Base-by-base conservation (phyloP, 2,329 filamentous ascomycete species). In the Fusarium illudens region DNA sequence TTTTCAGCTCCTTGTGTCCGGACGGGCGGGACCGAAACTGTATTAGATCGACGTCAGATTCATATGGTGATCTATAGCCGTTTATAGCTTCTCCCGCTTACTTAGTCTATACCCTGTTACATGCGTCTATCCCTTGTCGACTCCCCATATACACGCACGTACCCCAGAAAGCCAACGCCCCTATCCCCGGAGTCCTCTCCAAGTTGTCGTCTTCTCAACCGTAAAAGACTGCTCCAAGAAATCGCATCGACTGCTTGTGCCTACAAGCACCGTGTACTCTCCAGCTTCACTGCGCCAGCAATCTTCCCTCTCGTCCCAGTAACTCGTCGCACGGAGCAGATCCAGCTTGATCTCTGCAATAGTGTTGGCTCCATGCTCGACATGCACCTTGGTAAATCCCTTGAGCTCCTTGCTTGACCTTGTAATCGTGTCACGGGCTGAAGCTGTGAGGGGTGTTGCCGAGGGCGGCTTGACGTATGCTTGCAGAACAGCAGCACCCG, bases 361-460 rank as follows among this genome's bases (percentile, higher is more conserved):
- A 34, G 71, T 73, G 52, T 73, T 77, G 49, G 79, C 76, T 3
- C 79, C 78, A 0, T 79, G 70, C 33, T 79, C 71, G 12, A 83
- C 67, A 22, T 75, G 71, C 10, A 81, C 78, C 60, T 83, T 84
- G 19, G 76, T 66, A 58, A 84, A 84, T 4, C 79, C 81, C 51
- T 82, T 81, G 19, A 84, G 71, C 61, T 83, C 81, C 69, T 81
- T 81, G 27, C 67, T 64, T 6, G 82, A 79, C 10, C 82, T 77
- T 0, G 73, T 77, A 25, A 76, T 70, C 10, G 67, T 59, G 3
- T 71, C 64, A 2, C 62, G 53, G 2, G 65, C 58, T 1, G 68
- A 64, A 8, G 60, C 60, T 8, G 67, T 72, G 19, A 68, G 30
- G 0, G 65, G 65, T 6, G 65, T 67, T 8, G 60, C 39, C 4